phyloP scores from a whole-genome alignment of 805 yeast genomes.

The Vanderwaltozyma polyspora region DNA sequence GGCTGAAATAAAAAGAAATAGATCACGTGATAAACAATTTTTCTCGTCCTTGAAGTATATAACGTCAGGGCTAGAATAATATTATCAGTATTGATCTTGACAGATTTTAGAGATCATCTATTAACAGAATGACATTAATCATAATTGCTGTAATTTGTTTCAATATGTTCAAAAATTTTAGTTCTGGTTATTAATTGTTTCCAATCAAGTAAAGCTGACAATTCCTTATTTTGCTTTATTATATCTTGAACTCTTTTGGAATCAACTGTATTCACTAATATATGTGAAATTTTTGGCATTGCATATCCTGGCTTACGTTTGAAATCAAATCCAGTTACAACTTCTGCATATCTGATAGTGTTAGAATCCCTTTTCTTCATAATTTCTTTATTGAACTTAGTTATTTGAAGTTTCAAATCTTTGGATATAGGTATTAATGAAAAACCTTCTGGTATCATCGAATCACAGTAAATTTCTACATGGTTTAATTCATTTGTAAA shows the following conservation, averaged over 20 bases:
- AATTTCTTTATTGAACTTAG: conserved; percentile 6
- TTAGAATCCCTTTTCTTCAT: neutral
- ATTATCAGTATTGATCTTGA: no score
- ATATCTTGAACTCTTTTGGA: conserved; percentile 3
- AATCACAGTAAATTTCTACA: conserved; percentile 13
- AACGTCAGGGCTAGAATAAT: no score
- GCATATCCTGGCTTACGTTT: conserved; percentile 18
- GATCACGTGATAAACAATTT: no score
- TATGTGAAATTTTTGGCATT: conserved; percentile 11
- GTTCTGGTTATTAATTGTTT: no score
- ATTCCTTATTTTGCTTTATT: conserved; percentile 3
- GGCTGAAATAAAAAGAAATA: no score
- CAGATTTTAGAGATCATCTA: no score
- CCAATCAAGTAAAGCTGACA: conserved; percentile 10
- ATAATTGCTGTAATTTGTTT: no score
- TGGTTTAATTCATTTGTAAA: conserved; percentile 15
- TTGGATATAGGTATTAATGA: conserved; percentile 3
- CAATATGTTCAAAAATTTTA: no score
- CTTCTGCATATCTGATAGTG: conserved; percentile 12
- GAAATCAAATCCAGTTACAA: conserved; percentile 22
- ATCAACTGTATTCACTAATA: conserved; percentile 11
- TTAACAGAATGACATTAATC: no score
- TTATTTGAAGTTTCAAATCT: conserved; percentile 4
- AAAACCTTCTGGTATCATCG: conserved; percentile 15
- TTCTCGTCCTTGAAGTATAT: no score